These are phyloP conservation scores for Penicillium goetzii DNA, from an alignment of 495 filamentous ascomycete species.

Conservation along the genomic window DNA sequence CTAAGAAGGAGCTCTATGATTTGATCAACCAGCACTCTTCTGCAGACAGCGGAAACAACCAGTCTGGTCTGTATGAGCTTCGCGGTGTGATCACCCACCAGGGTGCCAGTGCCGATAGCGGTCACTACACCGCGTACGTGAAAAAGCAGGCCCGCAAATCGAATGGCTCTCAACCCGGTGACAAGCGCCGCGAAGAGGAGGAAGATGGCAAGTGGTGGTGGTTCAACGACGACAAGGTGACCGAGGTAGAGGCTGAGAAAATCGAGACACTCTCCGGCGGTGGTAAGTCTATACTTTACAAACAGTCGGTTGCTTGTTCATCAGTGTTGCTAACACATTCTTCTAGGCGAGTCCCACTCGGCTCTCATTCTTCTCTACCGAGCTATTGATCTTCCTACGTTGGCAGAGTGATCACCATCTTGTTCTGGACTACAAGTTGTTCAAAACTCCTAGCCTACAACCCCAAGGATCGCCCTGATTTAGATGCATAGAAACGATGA, in stretches of 20 bases:
- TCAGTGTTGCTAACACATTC: constrained; percentile 24
- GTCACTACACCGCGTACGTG: constrained; percentile 96
- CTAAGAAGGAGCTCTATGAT: constrained; percentile 81
- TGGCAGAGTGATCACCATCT: constrained; percentile 47
- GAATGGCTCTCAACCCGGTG: constrained; percentile 60
- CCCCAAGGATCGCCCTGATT: constrained; percentile 14
- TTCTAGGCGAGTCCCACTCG: constrained; percentile 82
- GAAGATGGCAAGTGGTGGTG: constrained; percentile 98
- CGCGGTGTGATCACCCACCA: constrained; percentile 97
- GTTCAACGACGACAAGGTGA: constrained; percentile 99
- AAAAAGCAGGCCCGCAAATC: constrained; percentile 75
- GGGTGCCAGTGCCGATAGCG: constrained; percentile 93
- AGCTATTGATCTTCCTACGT: constrained; percentile 69
- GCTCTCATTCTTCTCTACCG: constrained; percentile 91
- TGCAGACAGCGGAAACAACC: constrained; percentile 81
- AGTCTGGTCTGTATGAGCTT: constrained; percentile 91
- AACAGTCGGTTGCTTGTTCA: neutral
- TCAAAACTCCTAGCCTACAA: constrained; percentile 1
- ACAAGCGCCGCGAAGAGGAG: constrained; percentile 76
- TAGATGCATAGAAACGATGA: constrained; percentile 39
- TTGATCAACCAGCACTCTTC: constrained; percentile 72
- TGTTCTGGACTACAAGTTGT: constrained; percentile 5
- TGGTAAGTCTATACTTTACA: constrained; percentile 55
- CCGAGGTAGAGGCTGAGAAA: constrained; percentile 88
- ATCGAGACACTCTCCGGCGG: constrained; percentile 89